phyloP scores from a whole-genome alignment of 2,329 filamentous ascomycete species.

The Pleoardoris graminearum region DNA sequence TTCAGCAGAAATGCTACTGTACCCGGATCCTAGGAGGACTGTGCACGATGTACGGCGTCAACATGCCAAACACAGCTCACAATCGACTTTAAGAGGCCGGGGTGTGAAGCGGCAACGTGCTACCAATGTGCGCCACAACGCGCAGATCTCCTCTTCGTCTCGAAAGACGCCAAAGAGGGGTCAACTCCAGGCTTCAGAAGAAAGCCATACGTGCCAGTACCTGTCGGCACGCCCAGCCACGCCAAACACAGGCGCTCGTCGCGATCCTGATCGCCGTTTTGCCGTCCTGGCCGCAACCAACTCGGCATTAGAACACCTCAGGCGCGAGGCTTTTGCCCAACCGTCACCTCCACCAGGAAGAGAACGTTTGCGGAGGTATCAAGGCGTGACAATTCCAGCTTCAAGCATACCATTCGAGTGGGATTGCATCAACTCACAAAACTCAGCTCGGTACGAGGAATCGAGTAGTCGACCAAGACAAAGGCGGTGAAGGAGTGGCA shows the following conservation, averaged over 20 bases:
- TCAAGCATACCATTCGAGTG: slow-evolving; percentile 41
- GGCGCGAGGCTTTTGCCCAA: slow-evolving; percentile 42
- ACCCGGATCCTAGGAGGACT: slow-evolving; percentile 42
- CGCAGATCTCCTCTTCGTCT: slow-evolving; percentile 33
- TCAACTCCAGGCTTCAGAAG: slow-evolving; percentile 33
- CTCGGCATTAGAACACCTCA: slow-evolving; percentile 40
- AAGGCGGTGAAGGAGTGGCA: slow-evolving; percentile 24
- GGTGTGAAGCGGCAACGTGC: slow-evolving; percentile 43
- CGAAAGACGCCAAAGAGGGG: slow-evolving; percentile 31
- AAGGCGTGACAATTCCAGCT: slow-evolving; percentile 36
- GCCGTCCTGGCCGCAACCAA: slow-evolving; percentile 45
- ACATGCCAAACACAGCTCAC: slow-evolving; percentile 40
- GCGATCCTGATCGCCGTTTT: slow-evolving; percentile 43
- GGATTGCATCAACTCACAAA: slow-evolving; percentile 43
- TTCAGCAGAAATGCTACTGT: slow-evolving; percentile 41
- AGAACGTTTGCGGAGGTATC: slow-evolving; percentile 38
- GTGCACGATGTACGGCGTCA: slow-evolving; percentile 34
- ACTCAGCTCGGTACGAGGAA: slow-evolving; percentile 31
- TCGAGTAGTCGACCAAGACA: slow-evolving; percentile 31
- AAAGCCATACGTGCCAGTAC: slow-evolving; percentile 28
- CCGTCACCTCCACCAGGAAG: slow-evolving; percentile 38
- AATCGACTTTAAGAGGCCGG: slow-evolving; percentile 39
- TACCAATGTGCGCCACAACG: slow-evolving; percentile 28
- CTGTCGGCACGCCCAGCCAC: slow-evolving; percentile 25
- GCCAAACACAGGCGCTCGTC: slow-evolving; percentile 39